Base-by-base conservation (phyloP, 176 grass and related monocot genomes). In the Thalia dealbata region DNA sequence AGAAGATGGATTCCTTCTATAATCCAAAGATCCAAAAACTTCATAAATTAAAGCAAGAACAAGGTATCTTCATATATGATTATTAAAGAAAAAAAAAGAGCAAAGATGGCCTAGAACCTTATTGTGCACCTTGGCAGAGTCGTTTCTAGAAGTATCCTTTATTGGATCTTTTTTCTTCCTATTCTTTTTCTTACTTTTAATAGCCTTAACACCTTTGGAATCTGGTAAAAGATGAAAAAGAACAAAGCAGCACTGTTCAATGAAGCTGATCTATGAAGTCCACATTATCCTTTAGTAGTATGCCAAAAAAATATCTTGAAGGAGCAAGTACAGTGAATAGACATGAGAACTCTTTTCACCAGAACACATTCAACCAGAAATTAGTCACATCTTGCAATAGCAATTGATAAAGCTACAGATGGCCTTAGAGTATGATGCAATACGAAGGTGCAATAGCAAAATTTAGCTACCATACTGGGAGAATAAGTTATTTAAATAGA, bases 131-230 rank as follows among this genome's bases (percentile, higher is more conserved):
- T 90, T 74, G 67, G 55, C 62, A 68, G 76, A 58, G 64, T 86
- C 63, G 81, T 61, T 48, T 83, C 76, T 86, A 76, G 75, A 70
- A 51, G 67, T 70, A 52, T 84, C 89, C 72, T 97, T 97, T 62
- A 50, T 30, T 54, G 81, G 78, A 44, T 97, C 93, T 77, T 91
- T 97, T 74, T 76, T 87, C 67, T 87, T 89, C 67, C 91, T 92
- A 23, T 97, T 97, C 79, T 88, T 92, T 80, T 92, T 97, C 87
- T 97, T 97, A 76, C 67, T 80, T 81, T 97, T 97, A 70, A 81
- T 71, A 80, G 82, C 67, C 81, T 92, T 92, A 72, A 69, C 85
- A 70, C 81, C 62, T 72, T 82, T 81, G 59, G 93, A 97, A 81
- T 84, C 93, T 91, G 79, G n/a, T 46, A 61, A 67, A 45, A 92